These are phyloP conservation scores for Pestalotiopsis sp. DNA, from an alignment of 2,329 filamentous ascomycete genomes.

Conservation along the genomic window DNA sequence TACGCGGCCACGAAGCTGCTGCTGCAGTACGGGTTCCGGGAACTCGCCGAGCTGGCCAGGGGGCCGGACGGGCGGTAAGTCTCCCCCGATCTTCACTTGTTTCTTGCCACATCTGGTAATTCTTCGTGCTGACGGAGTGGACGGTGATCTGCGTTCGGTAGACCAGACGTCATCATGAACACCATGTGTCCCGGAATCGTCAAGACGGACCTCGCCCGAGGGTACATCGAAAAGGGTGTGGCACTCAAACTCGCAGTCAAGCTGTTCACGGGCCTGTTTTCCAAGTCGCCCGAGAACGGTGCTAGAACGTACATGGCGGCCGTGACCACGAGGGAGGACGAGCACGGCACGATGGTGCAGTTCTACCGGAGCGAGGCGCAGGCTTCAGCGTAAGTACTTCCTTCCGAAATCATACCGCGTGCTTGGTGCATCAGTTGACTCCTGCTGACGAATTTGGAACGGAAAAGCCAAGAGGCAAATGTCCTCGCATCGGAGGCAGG, in stretches of 20 bases:
- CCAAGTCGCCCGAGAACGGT: conserved; percentile 26
- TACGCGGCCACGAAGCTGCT: conserved; percentile 29
- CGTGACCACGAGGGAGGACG: conserved; percentile 21
- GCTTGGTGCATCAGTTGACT: not conserved
- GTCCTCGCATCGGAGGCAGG: conserved; percentile 19
- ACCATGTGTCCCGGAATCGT: conserved; percentile 28
- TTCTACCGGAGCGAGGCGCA: conserved; percentile 24
- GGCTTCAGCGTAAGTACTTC: conserved; percentile 19
- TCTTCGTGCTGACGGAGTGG: not conserved
- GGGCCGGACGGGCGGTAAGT: conserved; percentile 22
- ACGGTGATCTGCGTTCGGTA: not conserved
- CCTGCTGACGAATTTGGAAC: not conserved
- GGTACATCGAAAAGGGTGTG: conserved; percentile 13
- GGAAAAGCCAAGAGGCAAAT: conserved; percentile 16
- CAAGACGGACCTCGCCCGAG: conserved; percentile 19
- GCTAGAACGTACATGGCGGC: conserved; percentile 25
- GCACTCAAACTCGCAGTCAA: conserved; percentile 10
- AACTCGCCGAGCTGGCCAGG: conserved; percentile 22
- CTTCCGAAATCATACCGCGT: not conserved
- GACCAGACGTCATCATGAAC: conserved; percentile 30
- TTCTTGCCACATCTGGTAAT: too few relatives aligned
- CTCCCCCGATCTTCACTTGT: too few relatives aligned
- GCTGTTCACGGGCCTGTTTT: conserved; percentile 19
- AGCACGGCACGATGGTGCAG: conserved; percentile 26
- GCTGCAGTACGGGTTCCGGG: conserved; percentile 22